phyloP scores from a whole-genome alignment of 2,329 filamentous ascomycete genomes.

The Verticillium klebahnii region DNA sequence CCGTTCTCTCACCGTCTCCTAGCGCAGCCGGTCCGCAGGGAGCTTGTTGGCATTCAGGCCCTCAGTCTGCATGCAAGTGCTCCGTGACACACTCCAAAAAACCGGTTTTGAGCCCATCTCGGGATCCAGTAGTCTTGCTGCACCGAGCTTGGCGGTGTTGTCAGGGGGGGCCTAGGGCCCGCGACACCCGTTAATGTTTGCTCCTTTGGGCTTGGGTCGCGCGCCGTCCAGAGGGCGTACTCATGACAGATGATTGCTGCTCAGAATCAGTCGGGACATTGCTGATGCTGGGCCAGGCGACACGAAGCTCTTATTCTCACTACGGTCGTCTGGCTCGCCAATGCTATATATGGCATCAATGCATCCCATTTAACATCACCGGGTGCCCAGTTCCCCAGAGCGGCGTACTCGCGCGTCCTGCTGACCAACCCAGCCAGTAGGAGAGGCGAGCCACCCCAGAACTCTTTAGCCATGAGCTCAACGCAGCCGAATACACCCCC shows the following conservation, averaged over 20 bases:
- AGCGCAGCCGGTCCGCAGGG: slow-evolving; percentile 5
- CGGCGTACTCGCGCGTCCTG: too few species aligned
- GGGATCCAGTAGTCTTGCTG: slow-evolving; percentile 7
- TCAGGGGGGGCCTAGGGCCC: not conserved
- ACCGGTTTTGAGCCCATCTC: slow-evolving; percentile 9
- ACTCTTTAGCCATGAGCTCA: too few species aligned
- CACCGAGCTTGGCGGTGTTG: slow-evolving; percentile 10
- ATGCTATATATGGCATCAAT: too few species aligned
- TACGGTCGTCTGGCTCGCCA: too few species aligned
- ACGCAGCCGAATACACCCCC: not conserved
- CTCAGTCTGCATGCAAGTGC: slow-evolving; percentile 11
- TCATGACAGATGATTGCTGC: not conserved
- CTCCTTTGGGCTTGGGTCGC: not conserved
- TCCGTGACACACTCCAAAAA: slow-evolving; percentile 10
- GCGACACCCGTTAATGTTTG: not conserved
- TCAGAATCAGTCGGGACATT: not conserved
- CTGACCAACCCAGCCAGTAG: too few species aligned
- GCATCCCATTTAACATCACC: too few species aligned
- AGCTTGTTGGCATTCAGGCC: slow-evolving; percentile 9
- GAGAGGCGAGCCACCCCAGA: too few species aligned
- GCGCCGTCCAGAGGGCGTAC: not conserved
- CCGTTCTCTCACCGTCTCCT: slow-evolving; percentile 9
- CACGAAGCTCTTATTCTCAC: too few species aligned
- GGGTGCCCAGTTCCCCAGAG: too few species aligned
- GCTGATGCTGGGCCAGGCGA: not conserved